Conservation (phyloP, 208 protist genomes). For the Endotrypanum monterogeii region DNA sequence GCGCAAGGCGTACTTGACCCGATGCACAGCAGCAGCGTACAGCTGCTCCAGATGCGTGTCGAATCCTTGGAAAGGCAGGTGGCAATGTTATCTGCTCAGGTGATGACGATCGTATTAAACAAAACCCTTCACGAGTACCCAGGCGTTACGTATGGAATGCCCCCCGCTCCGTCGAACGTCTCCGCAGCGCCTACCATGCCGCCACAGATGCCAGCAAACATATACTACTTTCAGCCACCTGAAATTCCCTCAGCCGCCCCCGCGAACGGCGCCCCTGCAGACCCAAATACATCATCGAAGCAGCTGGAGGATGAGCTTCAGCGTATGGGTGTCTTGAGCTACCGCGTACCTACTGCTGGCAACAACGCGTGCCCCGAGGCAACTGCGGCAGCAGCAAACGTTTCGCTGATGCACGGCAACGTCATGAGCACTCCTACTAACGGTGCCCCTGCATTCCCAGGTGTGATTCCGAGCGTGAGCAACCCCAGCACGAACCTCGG, state of each 20-base stretch:
- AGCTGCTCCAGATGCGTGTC: slow-evolving; percentile 43
- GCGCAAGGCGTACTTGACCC: slow-evolving; percentile 20
- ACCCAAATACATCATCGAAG: slow-evolving; percentile 10
- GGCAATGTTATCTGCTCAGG: slow-evolving; percentile 26
- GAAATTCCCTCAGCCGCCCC: slow-evolving; percentile 10
- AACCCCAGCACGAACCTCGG: slow-evolving; percentile 12
- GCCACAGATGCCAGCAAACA: slow-evolving; percentile 19
- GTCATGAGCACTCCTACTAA: slow-evolving; percentile 26
- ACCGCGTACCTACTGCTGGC: slow-evolving; percentile 14
- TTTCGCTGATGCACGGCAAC: slow-evolving; percentile 31
- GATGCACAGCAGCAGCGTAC: slow-evolving; percentile 31
- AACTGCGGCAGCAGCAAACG: slow-evolving; percentile 12
- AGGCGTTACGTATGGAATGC: slow-evolving; percentile 24
- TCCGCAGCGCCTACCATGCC: slow-evolving; percentile 17
- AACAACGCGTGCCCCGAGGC: slow-evolving; percentile 17
- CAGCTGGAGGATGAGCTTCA: slow-evolving; percentile 48
- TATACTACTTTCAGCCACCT: slow-evolving; percentile 25
- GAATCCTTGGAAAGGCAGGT: slow-evolving; percentile 43
- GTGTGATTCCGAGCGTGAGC: slow-evolving; percentile 17
- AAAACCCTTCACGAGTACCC: slow-evolving; percentile 22
- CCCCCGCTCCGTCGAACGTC: slow-evolving; percentile 1
- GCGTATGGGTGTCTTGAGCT: slow-evolving; percentile 30
- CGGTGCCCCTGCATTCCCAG: slow-evolving; percentile 15
- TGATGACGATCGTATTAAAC: slow-evolving; percentile 11
- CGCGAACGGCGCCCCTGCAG: slow-evolving; percentile 10